Base-by-base conservation (phyloP, 225 moss, liverwort and hornwort genomes). In the Ulota crispa region DNA sequence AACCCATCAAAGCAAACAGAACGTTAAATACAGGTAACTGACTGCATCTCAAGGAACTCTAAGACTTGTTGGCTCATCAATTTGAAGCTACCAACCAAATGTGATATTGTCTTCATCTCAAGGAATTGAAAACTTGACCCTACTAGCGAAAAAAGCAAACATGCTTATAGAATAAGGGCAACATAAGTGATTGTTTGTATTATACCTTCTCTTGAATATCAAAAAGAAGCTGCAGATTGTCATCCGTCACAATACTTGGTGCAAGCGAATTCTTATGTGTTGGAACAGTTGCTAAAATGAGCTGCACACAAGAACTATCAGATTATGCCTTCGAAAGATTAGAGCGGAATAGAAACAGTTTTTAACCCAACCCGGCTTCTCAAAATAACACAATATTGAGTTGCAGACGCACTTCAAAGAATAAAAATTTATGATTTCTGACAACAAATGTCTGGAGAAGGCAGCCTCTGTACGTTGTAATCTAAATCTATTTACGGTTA, bases 191-290 rank as follows among this genome's bases (percentile, higher is more conserved):
- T 32, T 63, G 43, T 53, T 53, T 52, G 19, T 14, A 24, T 50
- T 61, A 62, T 78, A 95, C 98, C 95, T 99, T 99, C 52, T 85
- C 81, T 81, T 95, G 98, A 78, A 99, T 93, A 31, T 95, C 87
- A 79, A 99, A 99, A 61, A 99, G 83, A 47, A 99, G 92, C 75
- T 87, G 92, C 54, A 99, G 70, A 87, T 99, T 99, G 59, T 93
- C 82, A 71, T 94, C 87, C 8, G 94, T 94, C 34, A 99, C 92
- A 82, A 99, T 87, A 79, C 89, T 90, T 52, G 94, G 93, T 81
- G 94, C 90, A 56, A 88, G 76, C 42, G 79, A 86, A 81, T 91
- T 61, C 64, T 85, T 89, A 21, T 83, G 70, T 31, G 82, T 70
- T 63, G 95, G 85, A 83, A 91, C 52, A 82, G 98, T 95, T 70